These are phyloP conservation scores for Populus euphratica DNA, from an alignment of 345 rosid species.

Conservation along the genomic window DNA sequence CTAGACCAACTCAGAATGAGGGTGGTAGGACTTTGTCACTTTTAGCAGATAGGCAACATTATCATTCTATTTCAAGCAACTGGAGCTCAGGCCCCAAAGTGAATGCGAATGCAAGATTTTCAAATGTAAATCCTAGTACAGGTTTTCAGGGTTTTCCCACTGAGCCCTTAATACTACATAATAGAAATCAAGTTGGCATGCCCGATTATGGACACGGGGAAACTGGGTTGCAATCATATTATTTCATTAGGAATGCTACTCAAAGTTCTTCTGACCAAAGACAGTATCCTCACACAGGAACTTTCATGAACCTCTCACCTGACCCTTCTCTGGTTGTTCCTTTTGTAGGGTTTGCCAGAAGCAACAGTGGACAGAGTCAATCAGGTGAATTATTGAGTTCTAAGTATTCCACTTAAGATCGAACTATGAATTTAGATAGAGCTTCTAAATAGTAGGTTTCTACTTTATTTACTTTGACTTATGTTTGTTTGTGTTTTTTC, in stretches of 20 bases:
- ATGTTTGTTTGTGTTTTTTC: neutral
- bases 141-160: conserved; percentile 12
- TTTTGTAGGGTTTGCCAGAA: conserved; percentile 3
- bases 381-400: conserved; percentile 24
- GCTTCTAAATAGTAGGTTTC: neutral
- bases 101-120: neutral
- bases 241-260: conserved; percentile 9
- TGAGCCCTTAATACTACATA: conserved; percentile 6
- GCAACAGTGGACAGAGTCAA: conserved; percentile 1
- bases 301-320: neutral
- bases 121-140: conserved; percentile 3
- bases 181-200: conserved; percentile 10
- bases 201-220: conserved; percentile 10
- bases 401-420: neutral
- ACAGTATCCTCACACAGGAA: conserved; percentile 10
- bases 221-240: conserved; percentile 8
- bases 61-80: neutral
- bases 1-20: neutral
- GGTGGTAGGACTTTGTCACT: neutral
- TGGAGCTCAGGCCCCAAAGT: conserved; percentile 8
- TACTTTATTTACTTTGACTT: neutral
- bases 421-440: neutral
- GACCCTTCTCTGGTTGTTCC: conserved; percentile 5
- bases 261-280: conserved; percentile 20
- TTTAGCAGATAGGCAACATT: neutral